A percentile compares a stretch with the other conserved stretches of the same genome.
Conservation (phyloP, 345 rosid genomes). For the Linum tenue region DNA sequence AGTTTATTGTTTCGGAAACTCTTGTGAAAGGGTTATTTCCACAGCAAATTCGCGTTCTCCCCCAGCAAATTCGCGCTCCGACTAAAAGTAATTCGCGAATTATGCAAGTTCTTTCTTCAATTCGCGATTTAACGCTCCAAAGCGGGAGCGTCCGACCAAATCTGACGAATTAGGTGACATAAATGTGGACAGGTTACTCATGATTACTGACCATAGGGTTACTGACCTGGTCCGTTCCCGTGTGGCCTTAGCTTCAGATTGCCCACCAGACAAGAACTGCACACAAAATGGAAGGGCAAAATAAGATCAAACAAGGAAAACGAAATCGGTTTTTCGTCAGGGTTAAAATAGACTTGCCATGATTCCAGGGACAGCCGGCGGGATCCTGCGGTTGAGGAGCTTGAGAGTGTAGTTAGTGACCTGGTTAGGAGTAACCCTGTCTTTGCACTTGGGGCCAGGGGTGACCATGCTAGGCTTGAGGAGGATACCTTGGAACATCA, state of each 20-base stretch:
- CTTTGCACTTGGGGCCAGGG: slow-evolving; percentile 92
- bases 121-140: no score
- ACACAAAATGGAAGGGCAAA: neutral
- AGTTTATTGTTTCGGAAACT: no score
- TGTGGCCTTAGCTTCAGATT: slow-evolving; percentile 97
- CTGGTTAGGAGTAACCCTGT: slow-evolving; percentile 63
- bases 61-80: no score
- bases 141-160: no score
- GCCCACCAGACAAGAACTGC: slow-evolving; percentile 98
- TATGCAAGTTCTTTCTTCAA: no score
- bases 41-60: no score
- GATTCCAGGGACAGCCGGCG: slow-evolving; percentile 93
- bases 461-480: slow-evolving; percentile 99
- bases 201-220: no score
- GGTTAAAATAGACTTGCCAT: slow-evolving; percentile 46
- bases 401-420: slow-evolving; percentile 89
- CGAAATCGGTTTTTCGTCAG: neutral
- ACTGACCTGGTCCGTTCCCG: no score
- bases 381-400: slow-evolving; percentile 78
- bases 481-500: slow-evolving; percentile 88
- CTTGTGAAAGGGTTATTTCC: no score
- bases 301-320: neutral
- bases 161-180: no score
- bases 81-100: no score
- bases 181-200: slow-evolving; percentile 15